Percentiles rank a stretch among this genome's conserved stretches.
phyloP scores from a whole-genome alignment of 2,329 filamentous ascomycete genomes.

The Talaromyces sp. region DNA sequence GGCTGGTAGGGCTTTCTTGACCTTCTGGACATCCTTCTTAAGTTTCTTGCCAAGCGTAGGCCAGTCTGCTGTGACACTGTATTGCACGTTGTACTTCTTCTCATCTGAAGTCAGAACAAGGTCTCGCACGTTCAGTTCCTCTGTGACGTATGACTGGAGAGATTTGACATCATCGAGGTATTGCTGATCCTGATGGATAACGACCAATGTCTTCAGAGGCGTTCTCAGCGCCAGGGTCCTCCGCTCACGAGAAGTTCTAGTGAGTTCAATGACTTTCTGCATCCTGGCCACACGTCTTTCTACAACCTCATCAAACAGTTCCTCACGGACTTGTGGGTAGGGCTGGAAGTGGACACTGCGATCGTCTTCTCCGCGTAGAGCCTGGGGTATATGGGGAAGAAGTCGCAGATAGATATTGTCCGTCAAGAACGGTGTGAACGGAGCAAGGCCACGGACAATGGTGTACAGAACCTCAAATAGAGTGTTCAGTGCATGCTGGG shows the following conservation, averaged over 20 bases:
- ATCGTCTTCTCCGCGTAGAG: slow-evolving; percentile 63
- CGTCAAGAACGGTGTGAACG: slow-evolving; percentile 92
- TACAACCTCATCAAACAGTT: slow-evolving; percentile 79
- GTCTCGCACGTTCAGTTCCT: slow-evolving; percentile 87
- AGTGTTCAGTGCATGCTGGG: slow-evolving; percentile 84
- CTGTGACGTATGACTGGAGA: slow-evolving; percentile 79
- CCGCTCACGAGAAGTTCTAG: slow-evolving; percentile 77
- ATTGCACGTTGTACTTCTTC: slow-evolving; percentile 84
- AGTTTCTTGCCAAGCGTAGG: slow-evolving; percentile 93
- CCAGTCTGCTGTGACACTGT: slow-evolving; percentile 87
- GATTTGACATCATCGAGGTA: slow-evolving; percentile 84
- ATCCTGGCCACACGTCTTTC: slow-evolving; percentile 84
- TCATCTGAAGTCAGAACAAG: slow-evolving; percentile 81
- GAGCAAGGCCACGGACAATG: slow-evolving; percentile 78
- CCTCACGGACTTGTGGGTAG: slow-evolving; percentile 82
- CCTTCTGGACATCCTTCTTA: slow-evolving; percentile 86
- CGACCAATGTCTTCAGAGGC: slow-evolving; percentile 80
- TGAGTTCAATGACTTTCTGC: slow-evolving; percentile 93
- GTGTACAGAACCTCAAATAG: slow-evolving; percentile 92
- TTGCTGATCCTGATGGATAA: slow-evolving; percentile 76
- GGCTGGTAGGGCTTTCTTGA: slow-evolving; percentile 81
- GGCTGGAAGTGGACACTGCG: slow-evolving; percentile 88
- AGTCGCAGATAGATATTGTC: slow-evolving; percentile 89
- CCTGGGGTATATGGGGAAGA: slow-evolving; percentile 72
- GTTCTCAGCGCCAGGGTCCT: slow-evolving; percentile 82